Evolutionary conservation across 2,329 filamentous ascomycete species (phyloP), one percentile per base, ranked within the genome.

Genomic region (Fusarium lyarnte): DNA sequence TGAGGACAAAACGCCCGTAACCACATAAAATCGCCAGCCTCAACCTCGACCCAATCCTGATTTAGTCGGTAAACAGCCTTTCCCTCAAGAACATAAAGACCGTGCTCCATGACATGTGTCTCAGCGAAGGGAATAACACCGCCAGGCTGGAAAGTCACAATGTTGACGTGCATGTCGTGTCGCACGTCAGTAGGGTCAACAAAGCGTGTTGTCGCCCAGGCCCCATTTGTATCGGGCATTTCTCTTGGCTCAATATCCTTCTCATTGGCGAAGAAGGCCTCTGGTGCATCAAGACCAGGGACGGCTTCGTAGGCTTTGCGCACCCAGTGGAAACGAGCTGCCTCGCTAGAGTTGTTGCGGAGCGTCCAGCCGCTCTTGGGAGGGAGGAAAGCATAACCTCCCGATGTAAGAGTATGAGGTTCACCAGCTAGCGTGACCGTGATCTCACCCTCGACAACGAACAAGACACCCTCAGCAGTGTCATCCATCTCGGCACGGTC

Each of bases 121-220:
- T 70, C 68, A 6, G 68, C 68, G 3, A 70, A 70, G 2, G 68
- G 68, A 2, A 70, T 70, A 1, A 70, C 45, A 21, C 68, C 68
- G 4, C 68, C 68, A 0, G 68, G 68, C 23, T 70, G 45, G 41
- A 70, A 70, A 2, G 68, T 70, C 8, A 70, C 68, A 27, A 70
- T 70, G 25, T 59, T 70, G 5, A 70, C 68, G 9, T 70, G 68
- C 68, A 70, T 70, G 23, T 70, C 68, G 19, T 70, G 67, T 38
- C 68, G 54, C 13, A 70, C 35, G 16, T 70, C 68, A 0, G 31
- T 63, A 4, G 68, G 68, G 1, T 70, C 68, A 13, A 70, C 66
- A 1, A 70, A 70, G 4, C 68, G 61, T 3, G 68, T 70, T n/a
- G 68, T 70, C 0, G 68, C 61, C 68, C 68, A 70, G 1, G 67